Base-by-base conservation (phyloP, 108 stramenopile genomes). In the Pseudonitzschia multiseries region DNA sequence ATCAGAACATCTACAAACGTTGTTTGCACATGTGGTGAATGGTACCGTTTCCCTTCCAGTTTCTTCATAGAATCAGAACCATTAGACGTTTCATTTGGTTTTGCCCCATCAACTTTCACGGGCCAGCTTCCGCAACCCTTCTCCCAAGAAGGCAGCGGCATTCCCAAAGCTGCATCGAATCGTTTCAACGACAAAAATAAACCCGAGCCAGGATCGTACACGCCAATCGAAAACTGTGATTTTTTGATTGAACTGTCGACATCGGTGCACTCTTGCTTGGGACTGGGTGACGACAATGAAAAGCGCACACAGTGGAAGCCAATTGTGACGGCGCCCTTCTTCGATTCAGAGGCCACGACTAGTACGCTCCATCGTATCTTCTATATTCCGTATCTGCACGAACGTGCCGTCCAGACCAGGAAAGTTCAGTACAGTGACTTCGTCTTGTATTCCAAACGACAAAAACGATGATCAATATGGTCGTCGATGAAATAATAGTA, bases 11-110 rank as follows among this genome's bases (percentile, higher is more conserved):
- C 57, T 31, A 74, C 29, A 43, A 67, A 62, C 22, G 33, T 80
- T 40, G 83, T 97, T 43, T 99, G 99, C 74, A 86, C 89, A 15
- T 96, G 94, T 40, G 95, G 92, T 33, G 99, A 99, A 85, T 99
- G 99, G 99, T 91, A 99, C 79, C 77, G 94, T 28, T 98, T 94
- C 79, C 96, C 97, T 8, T 89, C 96, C 26, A 86, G 83, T 32
- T 98, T 96, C 76, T 96, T 87, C 68, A 81, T 98, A 12, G 96
- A 96, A 17, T 52, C 60, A 21, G 60, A 56, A 33, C 70, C 81
- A 63, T 72, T 56, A 20, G 61, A 62, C 0, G 33, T 62, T 59
- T 15, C 6, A 62, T 75, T 97, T 44, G 88, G 83, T 21, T 98
- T 96, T 81, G 72, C 96, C 12, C 86, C 80, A 68, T 89, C 90